phyloP scores from a whole-genome alignment of 73 alveolate genomes.

The Tetrahymena thermophila region DNA sequence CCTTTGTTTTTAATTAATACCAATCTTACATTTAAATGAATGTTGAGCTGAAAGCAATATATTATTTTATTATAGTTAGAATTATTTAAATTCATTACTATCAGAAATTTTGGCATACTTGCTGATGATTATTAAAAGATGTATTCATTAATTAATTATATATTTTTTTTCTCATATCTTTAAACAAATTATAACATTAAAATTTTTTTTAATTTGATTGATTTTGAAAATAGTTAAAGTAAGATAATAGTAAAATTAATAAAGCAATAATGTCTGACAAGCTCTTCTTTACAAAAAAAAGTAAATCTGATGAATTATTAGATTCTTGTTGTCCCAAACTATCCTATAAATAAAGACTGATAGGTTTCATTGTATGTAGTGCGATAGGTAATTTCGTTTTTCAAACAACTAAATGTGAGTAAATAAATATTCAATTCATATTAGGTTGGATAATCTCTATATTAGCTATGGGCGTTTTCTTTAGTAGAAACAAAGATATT shows the following conservation, averaged over 20 bases:
- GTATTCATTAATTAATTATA: background rate
- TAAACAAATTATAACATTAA: no score
- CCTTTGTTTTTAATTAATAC: no score
- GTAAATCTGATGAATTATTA: background rate
- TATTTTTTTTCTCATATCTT: background rate
- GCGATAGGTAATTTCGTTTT: background rate
- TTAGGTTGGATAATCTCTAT: background rate
- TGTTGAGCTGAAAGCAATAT: background rate
- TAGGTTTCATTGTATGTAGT: background rate
- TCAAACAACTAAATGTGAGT: no score
- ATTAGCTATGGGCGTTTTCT: background rate
- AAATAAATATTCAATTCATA: background rate
- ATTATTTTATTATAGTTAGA: background rate
- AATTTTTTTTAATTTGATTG: background rate
- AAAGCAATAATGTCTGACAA: background rate
- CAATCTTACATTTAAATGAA: background rate
- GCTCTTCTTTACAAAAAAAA: background rate
- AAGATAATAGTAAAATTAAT: background rate
- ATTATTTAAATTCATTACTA: no score
- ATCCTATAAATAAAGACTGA: background rate
- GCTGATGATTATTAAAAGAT: no score
- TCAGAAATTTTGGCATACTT: background rate
- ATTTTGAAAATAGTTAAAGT: background rate
- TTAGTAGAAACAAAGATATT: background rate
- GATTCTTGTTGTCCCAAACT: background rate